Evolutionary conservation across 768 basidiomycete genomes (phyloP), one percentile per base, ranked within the genome.

Genomic region (Tulasnella sp.): DNA sequence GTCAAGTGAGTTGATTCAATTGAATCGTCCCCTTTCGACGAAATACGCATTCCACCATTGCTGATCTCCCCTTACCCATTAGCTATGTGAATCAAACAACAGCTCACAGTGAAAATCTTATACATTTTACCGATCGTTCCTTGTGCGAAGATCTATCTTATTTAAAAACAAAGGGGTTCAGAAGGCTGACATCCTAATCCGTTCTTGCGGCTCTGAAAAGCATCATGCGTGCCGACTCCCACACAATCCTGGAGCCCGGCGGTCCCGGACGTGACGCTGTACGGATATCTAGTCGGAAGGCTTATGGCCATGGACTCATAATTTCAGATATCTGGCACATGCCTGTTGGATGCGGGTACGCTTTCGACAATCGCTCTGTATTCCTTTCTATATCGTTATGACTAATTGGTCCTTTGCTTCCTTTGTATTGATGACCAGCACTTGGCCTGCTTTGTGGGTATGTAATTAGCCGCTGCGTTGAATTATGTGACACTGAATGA

Each of bases 71-170:
- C 17, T 19, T 29, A 19, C 21, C 25, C 22, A 12, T 56, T 11
- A 60, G 59, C 54, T 60, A 60, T 59, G 59, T 60, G 27, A 41
- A 60, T 43, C 48, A 60, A 29, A 31, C 50, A 11, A 60, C 59
- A 2, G 61, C 61, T 15, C 44, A 41, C 22, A 29, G 21, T 7
- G 34, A 38, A 15, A 38, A 15, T 7, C 34, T 38, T 15, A 15
- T 38, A 38, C 15, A 5, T 38, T 38, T 38, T 15, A 38, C 34
- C 15, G 34, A 38, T 38, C 7, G 15, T 38, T 38, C 34, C 5
- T 38, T 38, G 34, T 38, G 15, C 5, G 34, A 7, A 15, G 15
- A 38, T 38, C 7, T 7, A 5, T 15, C 15, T 15, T 29, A 38
- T 17, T 9, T 31, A 30, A 3, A 61, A 53, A 31, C 61, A 43